Conservation (phyloP, 2,329 filamentous ascomycete genomes). For the Penicillium sp. region DNA sequence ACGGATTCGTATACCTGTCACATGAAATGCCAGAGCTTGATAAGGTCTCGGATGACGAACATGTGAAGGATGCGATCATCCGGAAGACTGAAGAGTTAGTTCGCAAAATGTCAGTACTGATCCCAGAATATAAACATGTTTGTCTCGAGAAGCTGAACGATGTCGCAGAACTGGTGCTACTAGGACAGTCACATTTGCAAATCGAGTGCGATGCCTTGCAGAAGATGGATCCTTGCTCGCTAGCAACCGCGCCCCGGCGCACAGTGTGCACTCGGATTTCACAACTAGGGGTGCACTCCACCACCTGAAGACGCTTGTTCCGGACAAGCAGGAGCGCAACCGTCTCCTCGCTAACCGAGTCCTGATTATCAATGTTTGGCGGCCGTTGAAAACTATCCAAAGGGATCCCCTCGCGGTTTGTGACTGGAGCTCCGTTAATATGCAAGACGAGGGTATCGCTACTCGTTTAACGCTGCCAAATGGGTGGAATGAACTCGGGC, state of each 20-base stretch:
- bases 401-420: conserved; percentile 26
- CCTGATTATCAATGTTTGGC: conserved; percentile 26
- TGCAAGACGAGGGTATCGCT: conserved; percentile 10
- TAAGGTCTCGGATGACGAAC: conserved; percentile 29
- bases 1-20: conserved; percentile 42
- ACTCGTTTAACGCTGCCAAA: conserved; percentile 14
- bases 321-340: conserved; percentile 9
- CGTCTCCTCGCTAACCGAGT: conserved; percentile 13
- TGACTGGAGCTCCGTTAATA: conserved; percentile 20
- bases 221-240: conserved; percentile 28
- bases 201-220: conserved; percentile 56
- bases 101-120: conserved; percentile 5
- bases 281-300: conserved; percentile 16
- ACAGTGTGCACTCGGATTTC: conserved; percentile 20
- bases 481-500: conserved; percentile 19
- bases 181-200: conserved; percentile 62
- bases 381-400: conserved; percentile 24
- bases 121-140: background rate
- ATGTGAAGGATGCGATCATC: conserved; percentile 12
- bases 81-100: conserved; percentile 14
- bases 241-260: conserved; percentile 19
- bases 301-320: conserved; percentile 7
- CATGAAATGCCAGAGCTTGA: conserved; percentile 36
- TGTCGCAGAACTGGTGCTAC: conserved; percentile 55
- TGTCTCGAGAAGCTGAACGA: background rate